Percentiles rank a stretch among this genome's conserved stretches.
These are phyloP conservation scores for Colletotrichum caudatum DNA, from an alignment of 2,329 filamentous ascomycete species.

Conservation along the genomic window DNA sequence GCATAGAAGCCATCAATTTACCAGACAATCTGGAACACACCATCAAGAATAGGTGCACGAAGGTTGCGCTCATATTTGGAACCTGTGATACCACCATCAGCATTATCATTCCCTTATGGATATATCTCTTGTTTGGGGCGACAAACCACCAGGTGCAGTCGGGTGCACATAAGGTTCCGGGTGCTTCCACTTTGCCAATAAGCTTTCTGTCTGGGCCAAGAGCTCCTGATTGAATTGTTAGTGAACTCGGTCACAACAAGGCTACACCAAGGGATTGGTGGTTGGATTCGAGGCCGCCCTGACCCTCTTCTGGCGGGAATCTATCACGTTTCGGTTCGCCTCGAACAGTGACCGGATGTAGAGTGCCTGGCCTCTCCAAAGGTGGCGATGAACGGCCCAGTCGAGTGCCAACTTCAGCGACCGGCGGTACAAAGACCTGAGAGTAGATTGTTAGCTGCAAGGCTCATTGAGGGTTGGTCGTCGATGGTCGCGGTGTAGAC, in stretches of 20 bases:
- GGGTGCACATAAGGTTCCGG: constrained; percentile 92
- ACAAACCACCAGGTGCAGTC: constrained; percentile 90
- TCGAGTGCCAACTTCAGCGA: constrained; percentile 93
- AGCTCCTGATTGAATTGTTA: constrained; percentile 71
- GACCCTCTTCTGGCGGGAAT: constrained; percentile 89
- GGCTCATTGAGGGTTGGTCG: neutral
- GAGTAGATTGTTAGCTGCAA: neutral
- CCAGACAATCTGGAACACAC: constrained; percentile 69
- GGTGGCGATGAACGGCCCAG: constrained; percentile 91
- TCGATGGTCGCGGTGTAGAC: constrained; percentile 44
- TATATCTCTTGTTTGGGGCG: neutral
- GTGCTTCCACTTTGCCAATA: constrained; percentile 96
- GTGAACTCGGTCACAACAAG: neutral
- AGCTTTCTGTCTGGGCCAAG: constrained; percentile 86
- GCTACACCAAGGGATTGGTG: too few species aligned
- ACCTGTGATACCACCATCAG: constrained; percentile 62
- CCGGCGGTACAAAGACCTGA: constrained; percentile 85
- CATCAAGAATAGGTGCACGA: constrained; percentile 80
- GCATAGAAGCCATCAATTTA: neutral
- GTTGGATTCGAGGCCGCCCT: constrained; percentile 42
- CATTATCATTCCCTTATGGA: neutral
- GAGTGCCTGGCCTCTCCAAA: constrained; percentile 95
- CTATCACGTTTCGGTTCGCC: constrained; percentile 85
- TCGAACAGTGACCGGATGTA: constrained; percentile 97
- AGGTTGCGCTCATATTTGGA: constrained; percentile 98